Base-by-base conservation (phyloP, 805 yeast genomes). In the Wickerhamomyces subpelliculosus region DNA sequence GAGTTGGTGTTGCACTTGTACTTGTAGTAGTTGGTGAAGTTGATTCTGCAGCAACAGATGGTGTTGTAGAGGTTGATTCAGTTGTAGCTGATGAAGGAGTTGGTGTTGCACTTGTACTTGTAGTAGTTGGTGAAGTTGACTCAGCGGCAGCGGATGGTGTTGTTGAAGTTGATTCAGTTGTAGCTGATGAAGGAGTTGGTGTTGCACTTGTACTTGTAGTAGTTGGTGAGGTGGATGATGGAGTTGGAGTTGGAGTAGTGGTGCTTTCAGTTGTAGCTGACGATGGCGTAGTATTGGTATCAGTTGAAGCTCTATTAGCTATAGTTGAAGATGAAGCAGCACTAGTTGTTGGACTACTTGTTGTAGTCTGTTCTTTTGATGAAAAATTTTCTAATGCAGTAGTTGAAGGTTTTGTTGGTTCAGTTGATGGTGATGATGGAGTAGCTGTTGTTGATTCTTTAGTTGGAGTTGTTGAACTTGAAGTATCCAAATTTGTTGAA, bases 141-240 rank as follows among this genome's bases (percentile, higher is more conserved):
- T 36, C 11, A n/a, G n/a, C n/a, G n/a, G n/a, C n/a, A n/a, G n/a
- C n/a, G n/a, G n/a, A n/a, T n/a, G n/a, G n/a, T n/a, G n/a, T n/a
- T n/a, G n/a, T n/a, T n/a, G n/a, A n/a, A n/a, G n/a, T n/a, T n/a
- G n/a, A n/a, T n/a, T 30, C 35, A 19, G 39, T 7, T 12, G 36
- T 33, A 6, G 34, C 5, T 12, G 34, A 12, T 16, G 45, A 30
- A 4, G 33, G 5, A 13, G n/a, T n/a, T n/a, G n/a, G n/a, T n/a
- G n/a, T n/a, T n/a, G n/a, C n/a, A n/a, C n/a, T n/a, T n/a, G n/a
- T n/a, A n/a, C n/a, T n/a, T n/a, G n/a, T 14, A 27, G 34, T 19
- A 17, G 42, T 32, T 18, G 37, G 34, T 5, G 41, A 9, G 31
- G 32, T 38, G 17, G 36, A 13, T 25, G 39, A 14, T 5, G 32